A percentile compares a stretch with the other conserved stretches of the same genome.
phyloP scores from a whole-genome alignment of 2,329 filamentous ascomycete species.

The Phialophora chinensis region DNA sequence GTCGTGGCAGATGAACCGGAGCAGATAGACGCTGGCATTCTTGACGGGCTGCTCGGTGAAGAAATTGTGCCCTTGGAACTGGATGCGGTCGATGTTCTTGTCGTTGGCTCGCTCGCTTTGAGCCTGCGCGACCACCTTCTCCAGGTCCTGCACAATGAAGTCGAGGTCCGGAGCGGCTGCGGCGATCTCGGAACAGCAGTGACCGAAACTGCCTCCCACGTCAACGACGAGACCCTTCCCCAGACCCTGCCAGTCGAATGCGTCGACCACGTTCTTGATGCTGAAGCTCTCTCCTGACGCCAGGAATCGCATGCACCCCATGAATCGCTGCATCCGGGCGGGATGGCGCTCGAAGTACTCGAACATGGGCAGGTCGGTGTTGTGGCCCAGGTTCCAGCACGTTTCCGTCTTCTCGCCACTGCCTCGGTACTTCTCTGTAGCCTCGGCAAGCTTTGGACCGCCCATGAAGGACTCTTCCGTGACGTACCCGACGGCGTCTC shows the following conservation, averaged over 20 bases:
- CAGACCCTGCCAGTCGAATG: conserved; percentile 35
- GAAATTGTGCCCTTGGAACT: conserved; percentile 45
- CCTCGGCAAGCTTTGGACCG: conserved; percentile 38
- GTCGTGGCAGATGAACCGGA: conserved; percentile 50
- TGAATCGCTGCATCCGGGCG: conserved; percentile 41
- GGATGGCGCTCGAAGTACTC: conserved; percentile 41
- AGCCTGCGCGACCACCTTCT: conserved; percentile 41
- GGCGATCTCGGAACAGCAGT: conserved; percentile 63
- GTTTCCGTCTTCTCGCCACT: conserved; percentile 38
- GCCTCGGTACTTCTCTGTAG: conserved; percentile 35
- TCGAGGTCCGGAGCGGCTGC: conserved; percentile 57
- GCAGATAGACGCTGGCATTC: conserved; percentile 43
- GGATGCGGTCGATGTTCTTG: conserved; percentile 41
- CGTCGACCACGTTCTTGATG: conserved; percentile 34
- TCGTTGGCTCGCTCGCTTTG: conserved; percentile 29
- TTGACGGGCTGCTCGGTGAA: conserved; percentile 46
- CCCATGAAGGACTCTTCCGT: conserved; percentile 34
- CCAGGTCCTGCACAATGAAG: conserved; percentile 61
- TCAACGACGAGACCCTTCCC: conserved; percentile 36
- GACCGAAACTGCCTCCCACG: conserved; percentile 63
- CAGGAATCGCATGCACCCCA: conserved; percentile 20
- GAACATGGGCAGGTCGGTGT: conserved; percentile 44
- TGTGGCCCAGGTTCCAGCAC: conserved; percentile 43
- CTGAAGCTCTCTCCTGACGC: conserved; percentile 29
- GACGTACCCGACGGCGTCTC: conserved; percentile 63